These are phyloP conservation scores for Septoria petroselini DNA, from an alignment of 2,329 filamentous ascomycete genomes.

Conservation along the genomic window DNA sequence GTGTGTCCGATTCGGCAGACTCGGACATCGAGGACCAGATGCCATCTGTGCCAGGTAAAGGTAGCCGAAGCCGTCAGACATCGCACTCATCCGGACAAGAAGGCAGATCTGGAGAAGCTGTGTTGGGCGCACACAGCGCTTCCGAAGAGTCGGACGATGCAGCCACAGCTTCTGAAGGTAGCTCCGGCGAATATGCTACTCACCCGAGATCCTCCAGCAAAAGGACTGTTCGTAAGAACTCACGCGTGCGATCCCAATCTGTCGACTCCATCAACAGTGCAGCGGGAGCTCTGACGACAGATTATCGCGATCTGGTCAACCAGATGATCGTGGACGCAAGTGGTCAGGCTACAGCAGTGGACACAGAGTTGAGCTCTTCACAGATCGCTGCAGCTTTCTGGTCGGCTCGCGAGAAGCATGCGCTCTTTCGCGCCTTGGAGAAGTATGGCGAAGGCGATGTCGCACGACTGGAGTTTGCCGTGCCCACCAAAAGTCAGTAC, in stretches of 20 bases:
- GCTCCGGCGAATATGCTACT: background rate
- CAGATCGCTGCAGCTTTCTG: constrained; percentile 70
- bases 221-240: constrained; percentile 11
- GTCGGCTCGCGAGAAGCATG: constrained; percentile 66
- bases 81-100: constrained; percentile 10
- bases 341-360: background rate
- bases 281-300: constrained; percentile 13
- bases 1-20: constrained; percentile 13
- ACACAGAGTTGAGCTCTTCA: constrained; percentile 36
- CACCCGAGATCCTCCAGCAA: constrained; percentile 14
- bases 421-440: constrained; percentile 64
- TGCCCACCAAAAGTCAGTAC: constrained; percentile 68
- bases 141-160: too few relatives aligned
- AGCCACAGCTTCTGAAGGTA: too few relatives aligned
- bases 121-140: too few relatives aligned
- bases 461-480: constrained; percentile 57
- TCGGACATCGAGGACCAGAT: constrained; percentile 18
- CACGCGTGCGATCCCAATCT: constrained; percentile 13
- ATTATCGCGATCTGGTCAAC: constrained; percentile 54
- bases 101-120: constrained; percentile 7
- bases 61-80: constrained; percentile 16
- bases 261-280: constrained; percentile 11
- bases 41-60: constrained; percentile 9
- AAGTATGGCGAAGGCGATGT: constrained; percentile 63
- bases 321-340: constrained; percentile 53